Evolutionary conservation across 164 flowering plant species (phyloP).

Genomic region (Litsea cubeba): DNA sequence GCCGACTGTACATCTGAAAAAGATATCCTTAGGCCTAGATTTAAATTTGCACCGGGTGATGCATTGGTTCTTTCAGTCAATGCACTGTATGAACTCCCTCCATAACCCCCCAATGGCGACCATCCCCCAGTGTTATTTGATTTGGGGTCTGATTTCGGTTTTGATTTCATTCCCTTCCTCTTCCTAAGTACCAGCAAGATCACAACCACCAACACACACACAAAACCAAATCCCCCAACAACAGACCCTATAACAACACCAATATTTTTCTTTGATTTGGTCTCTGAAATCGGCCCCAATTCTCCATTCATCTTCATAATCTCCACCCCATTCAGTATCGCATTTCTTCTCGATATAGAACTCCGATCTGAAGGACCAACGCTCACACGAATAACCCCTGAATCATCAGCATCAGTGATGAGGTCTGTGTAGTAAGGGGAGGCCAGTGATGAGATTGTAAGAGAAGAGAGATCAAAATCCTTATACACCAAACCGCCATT

Average conservation of each 20-base stretch:
- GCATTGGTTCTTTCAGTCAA: conserved; percentile 42
- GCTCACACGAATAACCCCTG: conserved; percentile 32
- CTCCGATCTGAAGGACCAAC: conserved; percentile 53
- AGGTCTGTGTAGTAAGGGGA: conserved; percentile 62
- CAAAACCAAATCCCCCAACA: conserved; percentile 37
- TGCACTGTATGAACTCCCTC: conserved; percentile 51
- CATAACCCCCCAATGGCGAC: conserved; percentile 42
- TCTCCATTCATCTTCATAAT: conserved; percentile 50
- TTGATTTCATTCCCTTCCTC: conserved; percentile 29
- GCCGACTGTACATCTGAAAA: conserved; percentile 9
- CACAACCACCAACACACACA: conserved; percentile 26
- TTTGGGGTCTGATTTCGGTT: conserved; percentile 31
- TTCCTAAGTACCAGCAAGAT: conserved; percentile 21
- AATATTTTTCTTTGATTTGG: conserved; percentile 18
- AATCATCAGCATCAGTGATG: conserved; percentile 37
- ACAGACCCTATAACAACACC: conserved; percentile 41
- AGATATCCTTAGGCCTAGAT: conserved; percentile 6
- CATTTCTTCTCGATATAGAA: conserved; percentile 27
- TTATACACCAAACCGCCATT: conserved; percentile 39
- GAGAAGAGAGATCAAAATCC: conserved; percentile 58
- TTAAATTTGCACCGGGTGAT: conserved; percentile 41
- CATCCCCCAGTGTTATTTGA: conserved; percentile 36
- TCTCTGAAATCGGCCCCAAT: not conserved
- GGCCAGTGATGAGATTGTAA: conserved; percentile 38
- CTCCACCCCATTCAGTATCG: conserved; percentile 83